These are phyloP conservation scores for Cymbopogon flexuosus DNA, from an alignment of 202 grass and related monocot genomes.

Conservation along the genomic window DNA sequence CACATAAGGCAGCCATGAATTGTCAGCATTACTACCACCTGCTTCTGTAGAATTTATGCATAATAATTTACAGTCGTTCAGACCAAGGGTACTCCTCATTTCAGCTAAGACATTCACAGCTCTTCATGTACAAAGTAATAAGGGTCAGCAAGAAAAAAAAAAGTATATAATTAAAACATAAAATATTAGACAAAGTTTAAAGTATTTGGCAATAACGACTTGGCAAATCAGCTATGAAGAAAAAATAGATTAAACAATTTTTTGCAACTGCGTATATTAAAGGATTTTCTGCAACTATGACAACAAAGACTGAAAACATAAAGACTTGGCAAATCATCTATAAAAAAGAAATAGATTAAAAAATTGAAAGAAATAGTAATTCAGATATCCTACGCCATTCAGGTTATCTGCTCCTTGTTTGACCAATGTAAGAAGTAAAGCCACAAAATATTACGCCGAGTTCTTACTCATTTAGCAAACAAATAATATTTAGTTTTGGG, in stretches of 20 bases:
- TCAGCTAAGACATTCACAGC: constrained; percentile 67
- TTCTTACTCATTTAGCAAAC: neutral
- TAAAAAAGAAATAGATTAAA: constrained; percentile 11
- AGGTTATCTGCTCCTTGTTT: constrained; percentile 9
- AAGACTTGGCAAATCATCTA: constrained; percentile 12
- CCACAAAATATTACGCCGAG: neutral
- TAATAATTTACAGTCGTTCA: constrained; percentile 85
- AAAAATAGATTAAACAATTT: neutral
- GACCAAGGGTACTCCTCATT: constrained; percentile 81
- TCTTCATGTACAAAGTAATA: constrained; percentile 45
- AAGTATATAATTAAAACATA: neutral
- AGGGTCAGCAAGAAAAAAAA: constrained; percentile 30
- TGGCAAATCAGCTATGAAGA: neutral
- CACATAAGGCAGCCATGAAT: constrained; percentile 91
- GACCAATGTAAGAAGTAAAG: constrained; percentile 12
- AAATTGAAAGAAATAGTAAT: constrained; percentile 13
- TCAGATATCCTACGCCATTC: neutral
- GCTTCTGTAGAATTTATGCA: constrained; percentile 75
- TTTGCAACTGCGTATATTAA: neutral
- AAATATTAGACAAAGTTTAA: neutral
- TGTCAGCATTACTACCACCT: constrained; percentile 45
- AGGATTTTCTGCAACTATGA: neutral
- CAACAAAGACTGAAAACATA: neutral
- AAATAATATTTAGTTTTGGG: constrained; percentile 5
- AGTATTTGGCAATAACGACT: neutral